Conservation (phyloP, 163 green algal species). For the Volvox carteri region DNA sequence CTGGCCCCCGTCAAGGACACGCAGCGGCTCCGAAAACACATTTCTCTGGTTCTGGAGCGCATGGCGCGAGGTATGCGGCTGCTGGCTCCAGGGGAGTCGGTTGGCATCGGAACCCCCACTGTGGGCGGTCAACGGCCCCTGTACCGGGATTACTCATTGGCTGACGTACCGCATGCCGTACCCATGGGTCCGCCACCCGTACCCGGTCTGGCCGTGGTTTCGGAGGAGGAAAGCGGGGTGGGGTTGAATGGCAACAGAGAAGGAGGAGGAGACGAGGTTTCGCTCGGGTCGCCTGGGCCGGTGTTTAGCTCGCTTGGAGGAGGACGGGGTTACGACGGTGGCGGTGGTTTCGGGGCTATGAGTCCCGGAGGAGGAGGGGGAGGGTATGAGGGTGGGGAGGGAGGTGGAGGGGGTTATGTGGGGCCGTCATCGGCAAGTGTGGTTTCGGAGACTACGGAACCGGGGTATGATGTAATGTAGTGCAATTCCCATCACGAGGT, state of each 20-base stretch:
- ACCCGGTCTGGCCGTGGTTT: neutral
- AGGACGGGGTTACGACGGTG: too few relatives aligned
- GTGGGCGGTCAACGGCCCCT: neutral
- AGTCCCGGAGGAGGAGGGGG: neutral
- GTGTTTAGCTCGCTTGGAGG: neutral
- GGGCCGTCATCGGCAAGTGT: too few relatives aligned
- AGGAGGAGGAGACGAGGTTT: neutral
- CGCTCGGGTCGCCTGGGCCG: neutral
- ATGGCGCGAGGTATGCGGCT: constrained; percentile 71
- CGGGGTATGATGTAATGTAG: too few relatives aligned
- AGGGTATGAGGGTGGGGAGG: neutral
- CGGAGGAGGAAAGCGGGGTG: constrained; percentile 23
- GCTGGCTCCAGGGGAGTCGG: neutral
- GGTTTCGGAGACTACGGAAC: too few relatives aligned
- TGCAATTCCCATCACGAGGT: too few relatives aligned
- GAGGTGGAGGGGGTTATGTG: neutral
- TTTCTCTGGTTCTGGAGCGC: constrained; percentile 77
- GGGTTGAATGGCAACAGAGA: neutral
- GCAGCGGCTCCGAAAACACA: constrained; percentile 74
- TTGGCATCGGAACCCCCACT: neutral
- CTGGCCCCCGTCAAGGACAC: constrained; percentile 70
- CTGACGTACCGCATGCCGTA: neutral
- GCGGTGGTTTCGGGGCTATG: neutral
- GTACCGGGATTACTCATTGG: constrained; percentile 27
- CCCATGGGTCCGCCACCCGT: neutral